A percentile compares a stretch with the other conserved stretches of the same genome.
Evolutionary conservation across 441 rosid species (phyloP).

Genomic region (Flueggea neowawraea): DNA sequence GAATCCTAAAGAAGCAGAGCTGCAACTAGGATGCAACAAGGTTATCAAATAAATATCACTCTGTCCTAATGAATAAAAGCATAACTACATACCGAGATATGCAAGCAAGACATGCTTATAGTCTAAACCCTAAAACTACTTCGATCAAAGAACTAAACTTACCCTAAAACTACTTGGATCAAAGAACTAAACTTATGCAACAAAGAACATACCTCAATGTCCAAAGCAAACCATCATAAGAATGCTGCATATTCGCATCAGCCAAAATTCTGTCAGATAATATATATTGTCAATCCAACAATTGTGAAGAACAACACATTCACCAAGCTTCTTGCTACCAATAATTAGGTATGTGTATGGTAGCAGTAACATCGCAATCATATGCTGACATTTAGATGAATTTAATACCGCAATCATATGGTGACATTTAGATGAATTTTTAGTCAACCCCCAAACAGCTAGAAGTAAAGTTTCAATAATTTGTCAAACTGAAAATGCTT

Average conservation of each 20-base stretch:
- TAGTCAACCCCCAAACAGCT: no score
- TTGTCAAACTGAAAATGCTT: background rate
- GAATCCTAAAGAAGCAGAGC: background rate
- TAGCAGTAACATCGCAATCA: background rate
- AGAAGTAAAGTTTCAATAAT: background rate
- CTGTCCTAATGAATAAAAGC: no score
- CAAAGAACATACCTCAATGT: constrained; percentile 63
- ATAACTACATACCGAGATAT: no score
- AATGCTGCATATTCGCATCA: constrained; percentile 67
- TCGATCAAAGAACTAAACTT: no score
- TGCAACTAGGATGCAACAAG: background rate
- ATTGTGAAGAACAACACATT: background rate
- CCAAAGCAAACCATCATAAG: constrained; percentile 91
- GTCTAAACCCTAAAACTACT: background rate
- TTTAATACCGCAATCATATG: no score
- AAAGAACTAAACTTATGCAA: background rate
- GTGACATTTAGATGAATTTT: background rate
- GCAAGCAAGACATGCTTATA: no score
- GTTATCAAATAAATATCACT: no score
- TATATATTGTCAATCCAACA: background rate
- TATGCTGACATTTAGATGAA: background rate
- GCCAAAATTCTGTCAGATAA: constrained; percentile 64
- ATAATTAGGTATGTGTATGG: background rate
- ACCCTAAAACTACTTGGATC: background rate
- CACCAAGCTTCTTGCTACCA: background rate